Evolutionary conservation across 2,329 filamentous ascomycete genomes (phyloP).

Genomic region (Cercospora sp.): DNA sequence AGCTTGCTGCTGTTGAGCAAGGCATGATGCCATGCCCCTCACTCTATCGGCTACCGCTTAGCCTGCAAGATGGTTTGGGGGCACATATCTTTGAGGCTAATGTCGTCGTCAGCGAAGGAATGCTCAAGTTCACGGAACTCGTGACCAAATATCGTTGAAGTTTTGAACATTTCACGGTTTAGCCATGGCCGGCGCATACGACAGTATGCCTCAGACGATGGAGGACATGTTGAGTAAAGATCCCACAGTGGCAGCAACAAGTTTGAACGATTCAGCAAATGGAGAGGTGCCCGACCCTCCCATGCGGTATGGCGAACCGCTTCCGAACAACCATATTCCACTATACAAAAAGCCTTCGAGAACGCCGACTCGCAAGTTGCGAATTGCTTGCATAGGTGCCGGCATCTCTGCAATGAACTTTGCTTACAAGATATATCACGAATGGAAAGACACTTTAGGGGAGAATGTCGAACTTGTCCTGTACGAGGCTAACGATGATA

Average conservation of each 20-base stretch:
- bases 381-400: constrained; percentile 38
- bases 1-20: not conserved
- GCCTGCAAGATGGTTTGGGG: not conserved
- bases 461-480: constrained; percentile 43
- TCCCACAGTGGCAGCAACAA: constrained; percentile 27
- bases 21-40: constrained; percentile 4
- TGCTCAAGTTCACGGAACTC: not conserved
- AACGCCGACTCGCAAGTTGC: constrained; percentile 33
- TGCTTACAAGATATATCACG: constrained; percentile 45
- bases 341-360: constrained; percentile 38
- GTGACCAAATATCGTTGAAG: not conserved
- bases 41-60: constrained; percentile 3
- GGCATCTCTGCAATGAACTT: constrained; percentile 43
- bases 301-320: constrained; percentile 32
- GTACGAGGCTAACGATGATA: constrained; percentile 45
- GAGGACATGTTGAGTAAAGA: constrained; percentile 27
- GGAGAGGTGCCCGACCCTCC: constrained; percentile 28
- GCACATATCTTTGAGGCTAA: not conserved
- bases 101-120: not conserved
- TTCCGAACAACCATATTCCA: constrained; percentile 36
- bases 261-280: constrained; percentile 28
- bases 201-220: constrained; percentile 2
- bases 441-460: constrained; percentile 35
- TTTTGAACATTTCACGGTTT: not conserved
- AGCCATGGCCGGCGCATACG: constrained; percentile 12